phyloP scores from a whole-genome alignment of 1,139 yeast genomes.

The Sugiyamaella sp. region DNA sequence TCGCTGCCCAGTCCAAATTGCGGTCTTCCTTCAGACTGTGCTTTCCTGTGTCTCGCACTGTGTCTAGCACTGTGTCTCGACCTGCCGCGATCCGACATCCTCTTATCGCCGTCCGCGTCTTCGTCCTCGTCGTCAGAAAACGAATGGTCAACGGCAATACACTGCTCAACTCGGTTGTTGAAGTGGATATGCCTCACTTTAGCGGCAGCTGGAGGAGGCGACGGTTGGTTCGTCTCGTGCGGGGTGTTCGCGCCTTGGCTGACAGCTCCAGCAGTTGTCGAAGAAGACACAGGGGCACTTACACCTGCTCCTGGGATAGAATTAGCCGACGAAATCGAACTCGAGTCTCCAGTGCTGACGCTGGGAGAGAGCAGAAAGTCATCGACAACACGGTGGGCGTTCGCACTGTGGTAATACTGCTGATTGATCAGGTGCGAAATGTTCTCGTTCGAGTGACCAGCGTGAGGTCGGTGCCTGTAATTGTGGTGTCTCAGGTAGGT shows the following conservation, averaged over 20 bases:
- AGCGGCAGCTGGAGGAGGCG: constrained; percentile 37
- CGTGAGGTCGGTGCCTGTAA: constrained; percentile 42
- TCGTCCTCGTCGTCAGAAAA: constrained; percentile 44
- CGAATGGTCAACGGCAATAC: constrained; percentile 65
- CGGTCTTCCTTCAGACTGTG: constrained; percentile 13
- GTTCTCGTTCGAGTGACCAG: constrained; percentile 37
- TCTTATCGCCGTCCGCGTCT: constrained; percentile 25
- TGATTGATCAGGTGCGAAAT: constrained; percentile 41
- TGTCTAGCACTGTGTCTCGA: constrained; percentile 7
- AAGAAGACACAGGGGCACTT: too few relatives aligned
- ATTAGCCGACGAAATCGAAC: constrained; percentile 18
- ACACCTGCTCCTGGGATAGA: constrained; percentile 4
- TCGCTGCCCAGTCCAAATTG: constrained; percentile 21
- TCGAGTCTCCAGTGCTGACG: constrained; percentile 18
- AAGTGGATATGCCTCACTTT: constrained; percentile 71
- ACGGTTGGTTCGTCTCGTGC: constrained; percentile 32
- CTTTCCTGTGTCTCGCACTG: neutral
- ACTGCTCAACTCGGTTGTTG: constrained; percentile 90
- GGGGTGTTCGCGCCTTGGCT: neutral
- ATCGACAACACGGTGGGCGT: constrained; percentile 13
- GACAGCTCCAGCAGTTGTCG: neutral
- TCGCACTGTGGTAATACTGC: constrained; percentile 34
- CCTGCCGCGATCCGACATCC: constrained; percentile 15
- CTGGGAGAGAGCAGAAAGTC: constrained; percentile 17
- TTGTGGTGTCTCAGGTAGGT: constrained; percentile 44